Percentiles rank a stretch among this genome's conserved stretches.
phyloP scores from a whole-genome alignment of 2,329 filamentous ascomycete species.

The Ophiostoma angusticollis region DNA sequence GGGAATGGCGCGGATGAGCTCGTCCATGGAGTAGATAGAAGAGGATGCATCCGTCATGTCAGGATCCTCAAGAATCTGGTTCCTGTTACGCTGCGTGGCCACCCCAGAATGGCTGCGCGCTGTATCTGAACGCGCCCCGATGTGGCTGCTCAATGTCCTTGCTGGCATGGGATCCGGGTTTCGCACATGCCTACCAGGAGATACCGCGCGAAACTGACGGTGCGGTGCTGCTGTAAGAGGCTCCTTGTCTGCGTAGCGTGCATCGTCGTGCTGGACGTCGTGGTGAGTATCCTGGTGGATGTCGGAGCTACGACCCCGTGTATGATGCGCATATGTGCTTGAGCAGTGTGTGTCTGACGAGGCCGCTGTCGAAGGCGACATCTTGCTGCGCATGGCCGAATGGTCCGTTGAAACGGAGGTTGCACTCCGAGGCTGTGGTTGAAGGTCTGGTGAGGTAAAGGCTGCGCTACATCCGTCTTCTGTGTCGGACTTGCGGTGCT shows the following conservation, averaged over 20 bases:
- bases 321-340: neutral
- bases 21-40: slow-evolving; percentile 23
- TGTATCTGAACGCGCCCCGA: neutral
- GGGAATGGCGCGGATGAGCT: slow-evolving; percentile 9
- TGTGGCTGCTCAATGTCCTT: neutral
- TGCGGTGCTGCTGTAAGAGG: neutral
- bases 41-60: slow-evolving; percentile 15
- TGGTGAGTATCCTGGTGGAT: no score
- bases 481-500: neutral
- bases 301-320: neutral
- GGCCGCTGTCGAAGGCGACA: neutral
- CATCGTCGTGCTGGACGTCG: neutral
- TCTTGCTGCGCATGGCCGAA: neutral
- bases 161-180: neutral
- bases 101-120: no score
- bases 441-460: neutral
- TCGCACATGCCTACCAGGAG: neutral
- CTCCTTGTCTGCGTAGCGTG: neutral
- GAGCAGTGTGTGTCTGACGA: neutral
- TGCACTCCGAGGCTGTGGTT: neutral
- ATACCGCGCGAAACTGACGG: neutral
- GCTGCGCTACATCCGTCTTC: neutral
- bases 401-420: neutral
- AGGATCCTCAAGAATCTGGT: neutral
- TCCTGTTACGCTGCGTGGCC: no score